Conservation (phyloP, 805 yeast genomes). For the Metschnikowia rubicola region DNA sequence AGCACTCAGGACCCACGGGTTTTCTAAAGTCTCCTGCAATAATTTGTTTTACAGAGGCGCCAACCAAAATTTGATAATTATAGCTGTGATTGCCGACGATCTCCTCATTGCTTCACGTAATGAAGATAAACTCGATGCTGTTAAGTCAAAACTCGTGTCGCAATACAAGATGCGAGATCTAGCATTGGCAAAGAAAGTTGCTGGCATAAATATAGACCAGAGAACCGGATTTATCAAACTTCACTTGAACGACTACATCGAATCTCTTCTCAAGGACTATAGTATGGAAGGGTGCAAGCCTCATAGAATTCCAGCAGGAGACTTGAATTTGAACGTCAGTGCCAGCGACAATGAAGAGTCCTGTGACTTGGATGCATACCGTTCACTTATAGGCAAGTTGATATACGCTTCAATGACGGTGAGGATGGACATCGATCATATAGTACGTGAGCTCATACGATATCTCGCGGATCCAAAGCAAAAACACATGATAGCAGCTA, state of each 20-base stretch:
- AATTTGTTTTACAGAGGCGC: background rate
- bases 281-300: slow-evolving; percentile 2
- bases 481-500: slow-evolving; percentile 2
- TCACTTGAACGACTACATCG: slow-evolving; percentile 1
- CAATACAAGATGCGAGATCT: slow-evolving; percentile 1
- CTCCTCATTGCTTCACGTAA: background rate
- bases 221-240: background rate
- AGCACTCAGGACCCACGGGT: background rate
- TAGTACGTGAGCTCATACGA: slow-evolving; percentile 1
- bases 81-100: background rate
- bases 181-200: background rate
- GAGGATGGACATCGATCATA: slow-evolving; percentile 1
- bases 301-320: background rate
- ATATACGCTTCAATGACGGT: slow-evolving; percentile 1
- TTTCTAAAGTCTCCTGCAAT: background rate
- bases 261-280: slow-evolving; percentile 2
- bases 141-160: background rate
- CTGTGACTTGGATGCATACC: background rate
- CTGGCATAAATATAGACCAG: background rate
- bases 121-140: background rate
- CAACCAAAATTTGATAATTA: background rate
- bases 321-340: background rate
- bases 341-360: background rate
- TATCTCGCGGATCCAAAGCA: background rate
- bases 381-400: slow-evolving; percentile 1